A percentile compares a stretch with the other conserved stretches of the same genome.
Conservation (phyloP, 2,329 filamentous ascomycete genomes). For the Cercospora canescens region DNA sequence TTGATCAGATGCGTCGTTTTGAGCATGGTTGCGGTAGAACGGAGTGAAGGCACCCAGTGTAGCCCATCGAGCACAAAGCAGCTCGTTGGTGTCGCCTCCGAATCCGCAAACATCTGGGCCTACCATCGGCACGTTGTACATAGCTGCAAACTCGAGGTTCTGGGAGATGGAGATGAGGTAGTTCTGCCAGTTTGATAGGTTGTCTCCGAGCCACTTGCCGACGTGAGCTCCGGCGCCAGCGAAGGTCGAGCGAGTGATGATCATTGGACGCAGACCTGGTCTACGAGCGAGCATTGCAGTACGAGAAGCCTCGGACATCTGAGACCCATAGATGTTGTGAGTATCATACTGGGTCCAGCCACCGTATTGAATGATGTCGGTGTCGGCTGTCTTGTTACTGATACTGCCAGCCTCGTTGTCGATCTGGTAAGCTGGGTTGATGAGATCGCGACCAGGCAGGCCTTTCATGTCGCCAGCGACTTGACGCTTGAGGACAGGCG, state of each 20-base stretch:
- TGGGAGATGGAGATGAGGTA: slow-evolving; percentile 46
- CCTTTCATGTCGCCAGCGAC: slow-evolving; percentile 44
- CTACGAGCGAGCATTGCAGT: slow-evolving; percentile 66
- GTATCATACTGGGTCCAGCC: slow-evolving; percentile 71
- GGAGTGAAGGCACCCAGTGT: slow-evolving; percentile 70
- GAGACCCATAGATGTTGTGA: slow-evolving; percentile 73
- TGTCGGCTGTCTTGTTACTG: slow-evolving; percentile 57
- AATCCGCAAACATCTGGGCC: slow-evolving; percentile 75
- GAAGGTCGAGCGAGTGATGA: slow-evolving; percentile 77
- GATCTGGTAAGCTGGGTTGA: slow-evolving; percentile 66
- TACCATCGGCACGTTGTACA: slow-evolving; percentile 52
- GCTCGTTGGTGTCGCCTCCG: slow-evolving; percentile 63
- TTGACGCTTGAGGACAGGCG: slow-evolving; percentile 22
- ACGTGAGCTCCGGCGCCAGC: slow-evolving; percentile 66
- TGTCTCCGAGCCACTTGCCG: slow-evolving; percentile 64
- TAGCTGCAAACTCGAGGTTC: slow-evolving; percentile 47
- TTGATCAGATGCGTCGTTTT: slow-evolving; percentile 55
- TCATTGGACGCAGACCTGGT: slow-evolving; percentile 63
- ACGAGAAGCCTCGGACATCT: slow-evolving; percentile 70
- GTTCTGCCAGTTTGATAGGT: slow-evolving; percentile 45
- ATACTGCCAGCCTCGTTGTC: slow-evolving; percentile 57
- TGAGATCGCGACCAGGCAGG: slow-evolving; percentile 62
- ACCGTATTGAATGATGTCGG: slow-evolving; percentile 67
- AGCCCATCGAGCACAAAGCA: slow-evolving; percentile 75
- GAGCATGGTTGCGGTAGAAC: slow-evolving; percentile 76